phyloP scores from a whole-genome alignment of 2,329 filamentous ascomycete genomes.

The Paecilomyces variotii region DNA sequence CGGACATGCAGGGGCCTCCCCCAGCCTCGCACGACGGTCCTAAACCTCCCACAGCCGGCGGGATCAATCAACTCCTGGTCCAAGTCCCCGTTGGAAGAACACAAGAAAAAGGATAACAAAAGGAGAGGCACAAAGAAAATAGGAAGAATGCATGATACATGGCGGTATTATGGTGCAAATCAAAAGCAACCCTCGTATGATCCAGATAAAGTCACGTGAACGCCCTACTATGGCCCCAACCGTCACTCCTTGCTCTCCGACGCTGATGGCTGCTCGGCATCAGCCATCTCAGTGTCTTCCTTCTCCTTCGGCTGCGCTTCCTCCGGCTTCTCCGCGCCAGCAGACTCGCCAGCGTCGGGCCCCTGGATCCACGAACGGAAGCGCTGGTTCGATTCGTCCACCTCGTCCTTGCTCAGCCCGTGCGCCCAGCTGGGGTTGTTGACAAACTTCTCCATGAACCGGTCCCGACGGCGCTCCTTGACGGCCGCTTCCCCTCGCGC shows the following conservation, averaged over 20 bases:
- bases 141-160: neutral
- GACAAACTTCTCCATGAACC: constrained; percentile 45
- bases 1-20: too few species aligned
- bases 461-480: constrained; percentile 37
- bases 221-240: constrained; percentile 4
- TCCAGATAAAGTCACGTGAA: constrained; percentile 1
- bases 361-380: constrained; percentile 42
- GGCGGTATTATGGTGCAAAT: neutral
- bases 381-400: constrained; percentile 39
- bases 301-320: constrained; percentile 10
- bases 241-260: constrained; percentile 13
- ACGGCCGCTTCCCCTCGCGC: constrained; percentile 27
- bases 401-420: constrained; percentile 41
- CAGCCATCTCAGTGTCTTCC: constrained; percentile 26
- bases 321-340: constrained; percentile 8
- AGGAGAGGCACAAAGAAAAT: neutral
- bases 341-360: constrained; percentile 11
- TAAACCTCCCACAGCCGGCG: neutral
- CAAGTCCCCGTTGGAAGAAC: neutral
- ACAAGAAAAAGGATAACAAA: neutral
- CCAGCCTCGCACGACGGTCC: neutral
- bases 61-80: neutral
- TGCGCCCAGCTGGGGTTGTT: constrained; percentile 47
- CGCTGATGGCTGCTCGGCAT: constrained; percentile 20
- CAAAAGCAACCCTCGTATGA: neutral